Evolutionary conservation across 352 stramenopile genomes (phyloP).

Genomic region (Pythium aquatile): DNA sequence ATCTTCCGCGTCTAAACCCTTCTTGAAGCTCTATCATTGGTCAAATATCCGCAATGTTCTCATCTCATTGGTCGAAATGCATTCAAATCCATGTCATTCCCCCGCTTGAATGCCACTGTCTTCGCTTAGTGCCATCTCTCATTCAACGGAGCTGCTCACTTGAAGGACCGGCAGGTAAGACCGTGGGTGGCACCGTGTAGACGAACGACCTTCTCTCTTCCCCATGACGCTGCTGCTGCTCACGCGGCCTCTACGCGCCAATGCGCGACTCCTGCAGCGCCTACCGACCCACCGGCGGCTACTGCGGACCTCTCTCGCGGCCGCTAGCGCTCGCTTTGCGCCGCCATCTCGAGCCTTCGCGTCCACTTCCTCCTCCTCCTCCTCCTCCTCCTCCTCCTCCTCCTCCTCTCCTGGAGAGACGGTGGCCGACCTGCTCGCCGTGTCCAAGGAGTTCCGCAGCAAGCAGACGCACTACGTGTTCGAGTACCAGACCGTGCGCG

Average conservation of each 20-base stretch:
- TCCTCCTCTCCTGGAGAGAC: constrained; percentile 39
- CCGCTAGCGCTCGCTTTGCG: not conserved
- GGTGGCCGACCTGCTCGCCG: constrained; percentile 66
- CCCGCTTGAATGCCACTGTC: not conserved
- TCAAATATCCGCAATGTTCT: not conserved
- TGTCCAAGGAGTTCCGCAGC: constrained; percentile 68
- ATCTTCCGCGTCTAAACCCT: not conserved
- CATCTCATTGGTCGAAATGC: not conserved
- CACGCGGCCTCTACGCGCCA: constrained; percentile 15
- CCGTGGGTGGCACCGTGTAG: not conserved
- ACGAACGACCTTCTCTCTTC: not conserved
- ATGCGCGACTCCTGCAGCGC: constrained; percentile 3
- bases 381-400: not conserved
- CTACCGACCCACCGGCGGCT: not conserved
- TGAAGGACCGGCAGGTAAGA: not conserved
- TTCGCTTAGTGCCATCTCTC: not conserved
- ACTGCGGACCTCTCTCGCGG: not conserved
- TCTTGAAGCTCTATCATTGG: not conserved
- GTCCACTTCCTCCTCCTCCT: not conserved
- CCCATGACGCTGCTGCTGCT: constrained; percentile 18
- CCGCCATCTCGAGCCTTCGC: not conserved
- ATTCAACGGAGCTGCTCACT: not conserved
- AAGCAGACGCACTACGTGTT: constrained; percentile 76
- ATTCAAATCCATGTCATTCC: not conserved
- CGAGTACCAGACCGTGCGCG: constrained; percentile 56